These are phyloP conservation scores for Kuraishia borneana DNA, from an alignment of 805 yeast species.

Conservation along the genomic window DNA sequence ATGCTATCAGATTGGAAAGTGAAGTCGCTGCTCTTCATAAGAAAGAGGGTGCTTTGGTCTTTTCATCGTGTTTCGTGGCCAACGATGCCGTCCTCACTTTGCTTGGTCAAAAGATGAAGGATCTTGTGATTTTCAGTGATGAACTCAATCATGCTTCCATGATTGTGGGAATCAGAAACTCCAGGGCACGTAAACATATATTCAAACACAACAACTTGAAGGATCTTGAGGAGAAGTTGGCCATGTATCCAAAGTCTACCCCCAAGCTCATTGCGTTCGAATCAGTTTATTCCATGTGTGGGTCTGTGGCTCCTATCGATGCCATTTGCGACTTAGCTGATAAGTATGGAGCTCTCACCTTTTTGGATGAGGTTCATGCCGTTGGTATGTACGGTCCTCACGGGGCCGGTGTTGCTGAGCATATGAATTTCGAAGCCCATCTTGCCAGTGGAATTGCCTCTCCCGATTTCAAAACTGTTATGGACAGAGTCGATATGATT, in stretches of 20 bases:
- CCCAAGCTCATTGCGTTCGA: slow-evolving; percentile 97
- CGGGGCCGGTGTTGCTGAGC: slow-evolving; percentile 99
- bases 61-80: slow-evolving; percentile 92
- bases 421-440: slow-evolving; percentile 79
- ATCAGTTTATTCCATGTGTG: slow-evolving; percentile 97
- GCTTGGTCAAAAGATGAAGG: slow-evolving; percentile 83
- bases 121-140: slow-evolving; percentile 86
- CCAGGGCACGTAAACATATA: slow-evolving; percentile 78
- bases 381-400: slow-evolving; percentile 99
- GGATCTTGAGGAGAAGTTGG: slow-evolving; percentile 72
- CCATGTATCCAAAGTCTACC: slow-evolving; percentile 69
- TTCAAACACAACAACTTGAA: slow-evolving; percentile 84
- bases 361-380: slow-evolving; percentile 97
- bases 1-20: slow-evolving; percentile 79
- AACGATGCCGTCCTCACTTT: slow-evolving; percentile 90
- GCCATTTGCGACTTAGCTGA: slow-evolving; percentile 93
- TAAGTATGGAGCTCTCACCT: slow-evolving; percentile 93
- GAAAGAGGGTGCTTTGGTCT: slow-evolving; percentile 91
- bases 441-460: slow-evolving; percentile 52
- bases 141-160: slow-evolving; percentile 94
- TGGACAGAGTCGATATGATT: slow-evolving; percentile 89
- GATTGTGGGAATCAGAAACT: slow-evolving; percentile 92
- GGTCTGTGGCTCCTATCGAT: slow-evolving; percentile 90
- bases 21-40: slow-evolving; percentile 85
- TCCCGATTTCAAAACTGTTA: slow-evolving; percentile 44